These are phyloP conservation scores for Posidonia australis DNA, from an alignment of 106 monocot genomes.

Conservation along the genomic window DNA sequence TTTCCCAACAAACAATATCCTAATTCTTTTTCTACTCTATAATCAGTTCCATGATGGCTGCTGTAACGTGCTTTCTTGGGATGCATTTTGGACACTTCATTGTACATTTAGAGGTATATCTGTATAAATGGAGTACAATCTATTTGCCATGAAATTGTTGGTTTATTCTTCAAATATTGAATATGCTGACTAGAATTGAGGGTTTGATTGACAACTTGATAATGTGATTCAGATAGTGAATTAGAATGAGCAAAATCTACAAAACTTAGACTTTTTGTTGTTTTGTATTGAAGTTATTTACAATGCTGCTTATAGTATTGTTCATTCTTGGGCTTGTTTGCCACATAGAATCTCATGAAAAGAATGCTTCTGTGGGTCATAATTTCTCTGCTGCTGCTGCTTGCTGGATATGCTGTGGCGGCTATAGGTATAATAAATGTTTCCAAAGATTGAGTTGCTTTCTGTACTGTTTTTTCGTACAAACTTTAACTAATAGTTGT, in stretches of 20 bases:
- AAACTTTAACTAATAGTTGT: neutral
- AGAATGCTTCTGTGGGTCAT: slow-evolving; percentile 49
- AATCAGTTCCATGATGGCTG: slow-evolving; percentile 76
- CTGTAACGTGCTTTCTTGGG: slow-evolving; percentile 81
- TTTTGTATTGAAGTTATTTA: neutral
- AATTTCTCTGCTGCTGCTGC: slow-evolving; percentile 42
- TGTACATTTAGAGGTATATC: slow-evolving; percentile 51
- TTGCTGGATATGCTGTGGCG: slow-evolving; percentile 37
- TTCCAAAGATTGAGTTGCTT: neutral
- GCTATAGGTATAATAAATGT: slow-evolving; percentile 39
- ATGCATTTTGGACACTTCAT: slow-evolving; percentile 77
- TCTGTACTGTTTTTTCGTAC: slow-evolving; percentile 2
- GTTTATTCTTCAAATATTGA: no score
- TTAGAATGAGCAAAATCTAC: no score
- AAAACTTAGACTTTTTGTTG: no score
- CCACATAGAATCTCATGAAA: slow-evolving; percentile 38
- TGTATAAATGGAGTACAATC: no score
- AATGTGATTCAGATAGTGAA: no score
- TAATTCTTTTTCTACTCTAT: neutral
- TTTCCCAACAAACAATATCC: neutral
- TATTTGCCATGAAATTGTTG: no score
- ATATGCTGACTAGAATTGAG: neutral
- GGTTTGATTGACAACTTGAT: no score
- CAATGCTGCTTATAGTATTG: neutral
- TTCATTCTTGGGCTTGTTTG: slow-evolving; percentile 4